Percentiles rank a stretch among this genome's conserved stretches.
These are phyloP conservation scores for Xylaria hypoxylon DNA, from an alignment of 2,329 filamentous ascomycete genomes.

Conservation along the genomic window DNA sequence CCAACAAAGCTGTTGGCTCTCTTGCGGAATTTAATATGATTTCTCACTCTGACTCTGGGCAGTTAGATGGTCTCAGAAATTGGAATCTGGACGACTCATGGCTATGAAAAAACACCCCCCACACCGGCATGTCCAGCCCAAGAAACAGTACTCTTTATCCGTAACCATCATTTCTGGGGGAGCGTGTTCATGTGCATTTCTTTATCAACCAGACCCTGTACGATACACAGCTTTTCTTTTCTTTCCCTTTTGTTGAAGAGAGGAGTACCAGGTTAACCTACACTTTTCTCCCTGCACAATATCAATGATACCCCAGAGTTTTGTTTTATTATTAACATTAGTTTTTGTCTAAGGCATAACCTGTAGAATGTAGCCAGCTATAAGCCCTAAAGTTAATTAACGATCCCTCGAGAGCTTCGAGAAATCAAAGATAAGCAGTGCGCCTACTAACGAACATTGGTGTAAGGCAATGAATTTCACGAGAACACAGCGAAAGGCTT, in stretches of 20 bases:
- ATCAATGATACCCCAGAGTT: conserved; percentile 25
- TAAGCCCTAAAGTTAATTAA: background rate
- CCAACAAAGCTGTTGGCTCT: conserved; percentile 38
- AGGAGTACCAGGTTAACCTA: background rate
- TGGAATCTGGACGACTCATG: conserved; percentile 42
- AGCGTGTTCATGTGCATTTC: background rate
- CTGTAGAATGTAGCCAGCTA: conserved; percentile 2
- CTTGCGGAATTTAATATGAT: conserved; percentile 27
- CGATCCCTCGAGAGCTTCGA: background rate
- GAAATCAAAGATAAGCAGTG: background rate
- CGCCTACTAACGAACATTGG: background rate
- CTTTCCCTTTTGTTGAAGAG: conserved; percentile 11
- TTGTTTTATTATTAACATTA: conserved; percentile 3
- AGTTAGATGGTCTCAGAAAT: conserved; percentile 39
- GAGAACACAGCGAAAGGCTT: background rate
- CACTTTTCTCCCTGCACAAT: background rate
- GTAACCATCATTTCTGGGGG: background rate
- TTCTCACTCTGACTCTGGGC: conserved; percentile 43
- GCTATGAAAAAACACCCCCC: conserved; percentile 32
- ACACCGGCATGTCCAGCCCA: background rate
- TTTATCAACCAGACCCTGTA: conserved; percentile 1
- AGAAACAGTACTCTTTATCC: background rate
- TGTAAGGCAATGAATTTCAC: background rate
- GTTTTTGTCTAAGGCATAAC: conserved; percentile 1
- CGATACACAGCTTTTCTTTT: conserved; percentile 5